These are phyloP conservation scores for Melocanna baccifera DNA, from an alignment of 176 grass and related monocot genomes.

Conservation along the genomic window DNA sequence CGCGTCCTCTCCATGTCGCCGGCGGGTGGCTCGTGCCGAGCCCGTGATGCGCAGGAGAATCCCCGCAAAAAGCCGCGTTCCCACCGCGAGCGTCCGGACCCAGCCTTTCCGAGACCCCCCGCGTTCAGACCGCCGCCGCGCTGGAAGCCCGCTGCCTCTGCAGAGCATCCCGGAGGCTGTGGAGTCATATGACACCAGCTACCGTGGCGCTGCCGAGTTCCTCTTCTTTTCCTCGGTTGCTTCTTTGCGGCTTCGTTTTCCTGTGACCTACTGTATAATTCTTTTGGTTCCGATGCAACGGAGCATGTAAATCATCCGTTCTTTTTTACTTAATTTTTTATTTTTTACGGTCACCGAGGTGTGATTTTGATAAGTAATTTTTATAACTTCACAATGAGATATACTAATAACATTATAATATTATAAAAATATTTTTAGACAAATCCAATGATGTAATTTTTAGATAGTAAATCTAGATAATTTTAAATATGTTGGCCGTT, in stretches of 20 bases:
- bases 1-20: not conserved
- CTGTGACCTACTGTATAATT: not conserved
- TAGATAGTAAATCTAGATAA: too few species aligned
- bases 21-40: not conserved
- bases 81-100: not conserved
- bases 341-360: too few species aligned
- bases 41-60: slow-evolving; percentile 25
- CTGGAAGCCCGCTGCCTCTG: slow-evolving; percentile 51
- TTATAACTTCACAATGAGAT: too few species aligned
- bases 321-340: too few species aligned
- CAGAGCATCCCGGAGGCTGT: slow-evolving; percentile 65
- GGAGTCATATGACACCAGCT: slow-evolving; percentile 22
- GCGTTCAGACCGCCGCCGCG: slow-evolving; percentile 50
- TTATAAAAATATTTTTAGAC: too few species aligned
- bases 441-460: too few species aligned
- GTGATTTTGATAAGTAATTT: too few species aligned
- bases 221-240: not conserved
- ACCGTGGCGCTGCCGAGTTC: not conserved
- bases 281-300: not conserved
- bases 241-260: not conserved
- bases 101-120: not conserved
- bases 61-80: slow-evolving; percentile 45
- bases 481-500: too few species aligned
- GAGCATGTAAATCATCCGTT: too few species aligned
- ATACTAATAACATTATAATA: too few species aligned